Percentiles rank a stretch among this genome's conserved stretches.
Evolutionary conservation across 2,329 filamentous ascomycete species (phyloP).

Genomic region (Tricladium varicosporioides): DNA sequence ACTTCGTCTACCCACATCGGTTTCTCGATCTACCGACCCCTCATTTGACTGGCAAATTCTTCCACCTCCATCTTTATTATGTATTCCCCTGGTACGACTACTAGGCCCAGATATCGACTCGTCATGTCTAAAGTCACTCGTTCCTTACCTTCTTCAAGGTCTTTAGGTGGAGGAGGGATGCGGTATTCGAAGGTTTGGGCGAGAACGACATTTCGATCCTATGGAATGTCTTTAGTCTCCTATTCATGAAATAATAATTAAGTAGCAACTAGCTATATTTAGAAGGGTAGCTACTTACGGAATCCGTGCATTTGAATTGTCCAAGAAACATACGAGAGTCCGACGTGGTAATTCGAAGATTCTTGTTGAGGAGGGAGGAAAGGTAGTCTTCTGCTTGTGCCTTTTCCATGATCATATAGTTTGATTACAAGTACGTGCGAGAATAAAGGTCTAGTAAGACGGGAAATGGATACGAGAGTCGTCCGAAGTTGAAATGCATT

Average conservation of each 20-base stretch:
- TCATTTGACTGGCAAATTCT: constrained; percentile 56
- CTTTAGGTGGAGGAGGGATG: constrained; percentile 55
- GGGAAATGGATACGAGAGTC: background rate
- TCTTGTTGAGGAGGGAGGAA: constrained; percentile 70
- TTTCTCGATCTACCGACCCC: background rate
- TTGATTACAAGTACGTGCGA: background rate
- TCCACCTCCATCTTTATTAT: constrained; percentile 88
- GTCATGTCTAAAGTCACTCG: constrained; percentile 68
- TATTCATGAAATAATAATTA: background rate
- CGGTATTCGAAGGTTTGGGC: constrained; percentile 87
- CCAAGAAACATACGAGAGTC: constrained; percentile 89
- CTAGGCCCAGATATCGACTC: constrained; percentile 81
- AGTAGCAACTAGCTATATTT: no score
- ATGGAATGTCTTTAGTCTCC: constrained; percentile 4
- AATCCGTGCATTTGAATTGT: constrained; percentile 91
- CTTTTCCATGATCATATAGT: constrained; percentile 34
- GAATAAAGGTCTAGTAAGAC: background rate
- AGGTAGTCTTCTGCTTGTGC: constrained; percentile 56
- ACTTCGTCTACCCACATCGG: background rate
- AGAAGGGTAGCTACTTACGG: constrained; percentile 55
- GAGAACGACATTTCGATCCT: constrained; percentile 90
- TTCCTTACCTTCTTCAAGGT: constrained; percentile 34
- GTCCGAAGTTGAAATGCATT: background rate
- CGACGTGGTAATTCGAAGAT: constrained; percentile 73
- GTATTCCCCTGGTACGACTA: constrained; percentile 84